Evolutionary conservation across 345 rosid species (phyloP).

Genomic region (Cardamine chenopodiifolia): DNA sequence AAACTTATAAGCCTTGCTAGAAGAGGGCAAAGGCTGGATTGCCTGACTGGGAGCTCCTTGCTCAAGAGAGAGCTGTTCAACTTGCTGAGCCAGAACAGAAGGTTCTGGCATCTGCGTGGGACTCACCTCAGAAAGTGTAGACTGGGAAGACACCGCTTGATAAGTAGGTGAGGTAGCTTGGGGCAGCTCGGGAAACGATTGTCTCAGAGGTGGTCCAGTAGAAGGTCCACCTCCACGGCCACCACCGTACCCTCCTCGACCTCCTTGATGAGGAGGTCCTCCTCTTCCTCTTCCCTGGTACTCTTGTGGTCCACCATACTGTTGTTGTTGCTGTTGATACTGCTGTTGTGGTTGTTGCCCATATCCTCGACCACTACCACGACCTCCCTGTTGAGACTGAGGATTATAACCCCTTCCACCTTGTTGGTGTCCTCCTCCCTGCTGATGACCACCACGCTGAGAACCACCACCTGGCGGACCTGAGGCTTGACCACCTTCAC

Average conservation of each 20-base stretch:
- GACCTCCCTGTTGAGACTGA: constrained; percentile 67
- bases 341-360: constrained; percentile 55
- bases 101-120: constrained; percentile 56
- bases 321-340: constrained; percentile 47
- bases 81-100: constrained; percentile 43
- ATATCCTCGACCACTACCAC: constrained; percentile 66
- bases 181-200: constrained; percentile 91
- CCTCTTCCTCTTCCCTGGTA: constrained; percentile 84
- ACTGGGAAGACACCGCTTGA: constrained; percentile 64
- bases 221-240: constrained; percentile 62
- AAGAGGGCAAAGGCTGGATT: constrained; percentile 64
- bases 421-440: constrained; percentile 50
- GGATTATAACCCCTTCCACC: constrained; percentile 66
- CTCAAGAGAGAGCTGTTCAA: constrained; percentile 57
- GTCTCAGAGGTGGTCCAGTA: constrained; percentile 61
- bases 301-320: constrained; percentile 63
- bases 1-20: constrained; percentile 78
- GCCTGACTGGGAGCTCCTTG: constrained; percentile 63
- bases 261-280: constrained; percentile 66
- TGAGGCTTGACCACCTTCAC: constrained; percentile 48
- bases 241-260: constrained; percentile 61
- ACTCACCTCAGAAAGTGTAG: constrained; percentile 56
- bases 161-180: constrained; percentile 80
- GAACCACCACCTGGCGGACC: constrained; percentile 58
- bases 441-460: constrained; percentile 52